Evolutionary conservation across 257 asterid genomes (phyloP), one percentile per base, ranked within the genome.

Genomic region (Lantana camara): DNA sequence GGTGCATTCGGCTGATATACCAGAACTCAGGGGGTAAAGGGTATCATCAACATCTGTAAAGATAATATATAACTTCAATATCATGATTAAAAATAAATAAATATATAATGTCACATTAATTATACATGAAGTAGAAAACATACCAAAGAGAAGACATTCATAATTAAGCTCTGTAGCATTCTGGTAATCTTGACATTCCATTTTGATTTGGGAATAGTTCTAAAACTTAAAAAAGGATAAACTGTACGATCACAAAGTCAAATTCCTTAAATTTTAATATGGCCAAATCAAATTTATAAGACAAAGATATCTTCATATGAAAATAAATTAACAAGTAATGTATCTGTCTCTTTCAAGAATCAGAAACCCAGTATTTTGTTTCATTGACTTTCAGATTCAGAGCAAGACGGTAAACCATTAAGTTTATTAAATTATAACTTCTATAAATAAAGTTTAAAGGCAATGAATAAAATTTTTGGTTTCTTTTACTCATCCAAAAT

Each of bases 1-100:
- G 38, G 97, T 87, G 74, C 90, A 80, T 67, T 92, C 73, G 0
- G 76, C 64, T 3, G 98, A 85, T 59, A 87, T 13, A 64, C 98
- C 97, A 29, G 97, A 89, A 83, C 90, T 83, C 52, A 76, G 52
- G 56, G 98, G 91, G 80, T 92, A 89, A 53, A 92, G 83, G 49
- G 98, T 87, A 63, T 92, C 96, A 68, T 92, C 98, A 57, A 92
- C 96, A 82, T 92, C 98, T 92, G 80, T 75, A 72, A 79, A 35
- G 9, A 2, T 5, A 27, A 27, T 41, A 16, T 44, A 57, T 37
- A 12, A 10, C 7, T 29, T 2, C 11, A 11, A 71, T 46, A 23
- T 51, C 6, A 29, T 24, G 16, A 3, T 9, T 13, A 52, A 5
- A 7, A 10, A 41, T 9, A 57, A 57, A 21, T 4, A 30, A 1